Evolutionary conservation across 768 basidiomycete species (phyloP), one percentile per base, ranked within the genome.

Genomic region (Mrakia blollopis): DNA sequence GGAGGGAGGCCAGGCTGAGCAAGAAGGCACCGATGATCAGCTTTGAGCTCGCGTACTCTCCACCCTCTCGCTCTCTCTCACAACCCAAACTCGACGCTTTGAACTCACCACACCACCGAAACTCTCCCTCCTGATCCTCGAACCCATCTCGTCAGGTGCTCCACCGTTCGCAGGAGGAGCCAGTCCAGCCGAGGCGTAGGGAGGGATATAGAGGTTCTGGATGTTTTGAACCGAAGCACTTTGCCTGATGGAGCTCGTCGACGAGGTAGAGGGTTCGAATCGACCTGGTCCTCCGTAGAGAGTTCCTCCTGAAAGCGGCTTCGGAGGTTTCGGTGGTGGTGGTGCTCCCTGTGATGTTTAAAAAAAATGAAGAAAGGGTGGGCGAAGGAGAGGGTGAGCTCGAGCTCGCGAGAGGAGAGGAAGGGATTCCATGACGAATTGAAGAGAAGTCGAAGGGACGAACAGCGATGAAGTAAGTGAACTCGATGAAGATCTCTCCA

Each of bases 401-500:
- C 47, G 44, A 21, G 47, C 23, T 39, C 23, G 44, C 5, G 44
- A 3, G 37, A 18, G 10, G 32, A 23, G 10, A 25, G 11, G 28
- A 32, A 62, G 52, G 68, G 41, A 35, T 44, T 13, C 44, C 5
- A 21, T 28, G 18, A 28, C 7, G 37, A 47, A 18, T 71, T 71
- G 4, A 21, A 35, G 23, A 7, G 47, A 9, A 50, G 47, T 14
- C 21, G 47, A 50, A 18, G 47, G 47, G 13, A 79, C 83, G 76
- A 57, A 83, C 87, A 74, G 90, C 89, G 4, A 93, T 88, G 83
- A 89, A 98, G 85, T 89, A 98, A 1, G 95, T 98, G 89, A 97
- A 91, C 83, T 98, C 95, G 23, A 97, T 87, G 82, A 92, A 97
- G 14, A 96, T 79, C 73, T 97, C 92, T 9, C 95, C 95, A 32